phyloP scores from a whole-genome alignment of 495 filamentous ascomycete genomes.

The Penicillium canescens region DNA sequence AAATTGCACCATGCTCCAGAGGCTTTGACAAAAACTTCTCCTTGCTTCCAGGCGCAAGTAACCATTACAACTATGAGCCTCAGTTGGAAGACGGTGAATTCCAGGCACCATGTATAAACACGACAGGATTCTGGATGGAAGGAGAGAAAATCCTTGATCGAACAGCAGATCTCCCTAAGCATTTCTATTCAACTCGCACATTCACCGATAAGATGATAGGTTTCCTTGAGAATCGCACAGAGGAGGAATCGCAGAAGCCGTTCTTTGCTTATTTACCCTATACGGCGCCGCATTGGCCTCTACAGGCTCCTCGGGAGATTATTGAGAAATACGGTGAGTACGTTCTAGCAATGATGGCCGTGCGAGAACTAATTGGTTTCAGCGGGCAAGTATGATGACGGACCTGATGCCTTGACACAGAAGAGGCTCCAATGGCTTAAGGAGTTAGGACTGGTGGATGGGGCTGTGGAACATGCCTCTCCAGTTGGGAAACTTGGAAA shows the following conservation, averaged over 20 bases:
- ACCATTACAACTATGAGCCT: conserved; percentile 53
- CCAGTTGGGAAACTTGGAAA: conserved; percentile 9
- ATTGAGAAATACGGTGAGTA: conserved; percentile 31
- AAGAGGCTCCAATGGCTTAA: conserved; percentile 34
- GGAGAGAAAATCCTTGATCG: not conserved
- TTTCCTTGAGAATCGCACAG: conserved; percentile 41
- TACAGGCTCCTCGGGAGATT: conserved; percentile 36
- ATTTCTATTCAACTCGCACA: conserved; percentile 39
- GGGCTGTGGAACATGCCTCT: conserved; percentile 32
- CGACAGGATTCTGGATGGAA: not conserved
- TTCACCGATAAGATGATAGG: conserved; percentile 39
- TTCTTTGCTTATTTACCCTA: conserved; percentile 48
- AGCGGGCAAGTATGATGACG: conserved; percentile 40
- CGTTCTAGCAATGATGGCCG: no score
- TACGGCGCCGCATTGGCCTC: conserved; percentile 48
- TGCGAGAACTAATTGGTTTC: not conserved
- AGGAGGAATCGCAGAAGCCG: conserved; percentile 34
- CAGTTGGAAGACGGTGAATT: conserved; percentile 21
- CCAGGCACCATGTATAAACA: conserved; percentile 5
- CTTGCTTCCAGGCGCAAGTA: conserved; percentile 39
- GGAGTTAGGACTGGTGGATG: conserved; percentile 33
- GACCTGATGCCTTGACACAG: conserved; percentile 36
- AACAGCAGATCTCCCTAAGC: conserved; percentile 33
- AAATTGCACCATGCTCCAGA: conserved; percentile 4
- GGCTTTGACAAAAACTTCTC: conserved; percentile 24